Evolutionary conservation across 2,329 filamentous ascomycete genomes (phyloP), one percentile per base, ranked within the genome.

Genomic region (Atkinsonella hypoxylon): DNA sequence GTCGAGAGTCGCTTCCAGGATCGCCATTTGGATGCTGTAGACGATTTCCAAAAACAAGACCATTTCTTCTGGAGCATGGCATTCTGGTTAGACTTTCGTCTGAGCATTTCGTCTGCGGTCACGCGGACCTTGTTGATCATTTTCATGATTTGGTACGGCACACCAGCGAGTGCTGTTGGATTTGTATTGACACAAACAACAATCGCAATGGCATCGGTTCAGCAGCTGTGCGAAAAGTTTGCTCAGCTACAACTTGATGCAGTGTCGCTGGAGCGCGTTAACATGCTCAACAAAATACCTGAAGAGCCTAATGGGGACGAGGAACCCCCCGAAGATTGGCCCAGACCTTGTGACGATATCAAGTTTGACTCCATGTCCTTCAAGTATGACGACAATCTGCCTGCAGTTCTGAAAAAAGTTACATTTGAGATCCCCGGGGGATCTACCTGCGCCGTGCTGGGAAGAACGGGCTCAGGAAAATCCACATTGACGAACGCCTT

Each of bases 1-100:
- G 88, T 85, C 1, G 84, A 95, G 58, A 70, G 77, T 4, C 82
- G 85, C 48, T 95, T 95, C 61, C 88, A 94, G 61, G 78, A 82
- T 54, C 78, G 83, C 47, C 87, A 94, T 48, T 83, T 96, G 34
- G 71, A 76, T 2, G 89, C 89, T 0, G 89, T 89, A 0, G 89
- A 95, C 61, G 82, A 82, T 17, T 95, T 95, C 62, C 90, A 95
- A 64, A 89, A 89, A 62, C 93, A 95, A 77, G 90, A 96, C 60
- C 90, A 96, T 64, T 95, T 95, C 68, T 95, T 94, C 69, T 95
- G 89, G 85, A 87, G 83, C 52, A 74, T 94, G 42, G 88, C 94
- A 57, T 81, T 82, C 8, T 95, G 89, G 89, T 74, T 95, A 2
- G 82, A 83, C 63, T 89, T 85, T 60, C 81, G 89, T 12, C 91